These are phyloP conservation scores for Chiua sp. DNA, from an alignment of 1,284 basidiomycete genomes.

Conservation along the genomic window DNA sequence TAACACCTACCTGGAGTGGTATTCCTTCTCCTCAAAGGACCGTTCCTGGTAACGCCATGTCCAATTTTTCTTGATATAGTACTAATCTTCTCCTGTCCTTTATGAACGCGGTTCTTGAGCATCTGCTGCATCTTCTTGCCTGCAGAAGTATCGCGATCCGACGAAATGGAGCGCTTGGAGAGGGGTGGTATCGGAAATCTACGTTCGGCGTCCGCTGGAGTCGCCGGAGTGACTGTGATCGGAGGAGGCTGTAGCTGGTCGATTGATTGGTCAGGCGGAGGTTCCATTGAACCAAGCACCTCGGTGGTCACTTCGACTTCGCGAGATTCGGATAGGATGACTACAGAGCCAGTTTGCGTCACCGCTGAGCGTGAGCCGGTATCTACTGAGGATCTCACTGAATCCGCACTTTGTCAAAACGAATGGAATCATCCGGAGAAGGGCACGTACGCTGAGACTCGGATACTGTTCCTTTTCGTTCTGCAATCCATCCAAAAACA, in stretches of 20 bases:
- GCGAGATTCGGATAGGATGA: slow-evolving; percentile 21
- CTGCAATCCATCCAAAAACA: slow-evolving; percentile 86
- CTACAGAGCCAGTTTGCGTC: slow-evolving; percentile 24
- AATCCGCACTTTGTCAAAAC: not conserved
- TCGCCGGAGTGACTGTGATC: slow-evolving; percentile 55
- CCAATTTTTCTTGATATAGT: slow-evolving; percentile 80
- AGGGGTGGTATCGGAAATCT: slow-evolving; percentile 20
- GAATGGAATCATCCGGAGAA: not conserved
- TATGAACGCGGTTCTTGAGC: slow-evolving; percentile 73
- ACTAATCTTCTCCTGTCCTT: slow-evolving; percentile 71
- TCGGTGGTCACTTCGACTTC: slow-evolving; percentile 23
- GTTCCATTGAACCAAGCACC: slow-evolving; percentile 6
- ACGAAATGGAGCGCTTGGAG: slow-evolving; percentile 35
- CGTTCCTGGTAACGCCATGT: slow-evolving; percentile 63
- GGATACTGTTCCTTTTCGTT: slow-evolving; percentile 48
- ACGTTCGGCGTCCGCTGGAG: slow-evolving; percentile 43
- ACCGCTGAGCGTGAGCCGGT: slow-evolving; percentile 33
- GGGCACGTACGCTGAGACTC: slow-evolving; percentile 31
- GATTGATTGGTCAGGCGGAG: slow-evolving; percentile 1
- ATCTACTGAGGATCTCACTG: slow-evolving; percentile 38
- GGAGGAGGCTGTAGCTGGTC: slow-evolving; percentile 32
- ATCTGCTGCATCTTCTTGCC: slow-evolving; percentile 77
- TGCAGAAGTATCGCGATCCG: slow-evolving; percentile 50
- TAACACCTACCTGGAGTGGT: slow-evolving; percentile 65
- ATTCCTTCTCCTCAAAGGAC: slow-evolving; percentile 58